Evolutionary conservation across 1,284 basidiomycete species (phyloP), one percentile per base, ranked within the genome.

Genomic region (Apiotrichum sp.): DNA sequence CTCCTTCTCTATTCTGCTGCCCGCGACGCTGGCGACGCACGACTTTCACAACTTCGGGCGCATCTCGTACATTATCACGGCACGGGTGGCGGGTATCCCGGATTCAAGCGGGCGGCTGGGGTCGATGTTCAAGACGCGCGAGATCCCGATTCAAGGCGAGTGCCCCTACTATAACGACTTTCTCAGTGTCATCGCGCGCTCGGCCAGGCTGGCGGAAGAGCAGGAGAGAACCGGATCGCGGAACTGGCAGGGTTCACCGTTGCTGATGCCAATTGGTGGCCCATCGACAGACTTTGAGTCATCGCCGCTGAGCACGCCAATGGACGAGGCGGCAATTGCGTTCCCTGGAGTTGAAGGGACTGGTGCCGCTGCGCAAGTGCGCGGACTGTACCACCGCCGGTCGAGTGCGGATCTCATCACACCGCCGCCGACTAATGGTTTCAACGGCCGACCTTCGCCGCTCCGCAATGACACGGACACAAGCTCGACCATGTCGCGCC

Each of bases 31-130:
- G 16, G 70, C 70, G 4, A 66, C 67, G 0, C 62, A 63, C 44
- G 70, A 70, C 57, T 53, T 55, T 40, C 68, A 70, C 56, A 31
- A 49, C 32, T 67, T 61, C 38, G 70, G 63, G 1, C 60, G 67
- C 6, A 52, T 71, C 31, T 66, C 66, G 9, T 68, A 71, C 53
- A 67, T 71, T 48, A 55, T 71, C 53, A 69, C 65, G 0, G 70
- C 70, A 2, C 57, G 60, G 4, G 61, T 64, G 11, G 60, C 62
- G 42, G 62, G 62, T 6, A 47, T 64, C 6, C 56, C 60, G 7
- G 47, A 55, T 1, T 35, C 47, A 0, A 39, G 50, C 8, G 52
- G 52, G 3, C 46, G 54, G 32, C 43, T 58, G 11, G 47, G 40
- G 6, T 22, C 38, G 33, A 50, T 57, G 36, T 62, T 59, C 53